Evolutionary conservation across 495 filamentous ascomycete genomes (phyloP), one percentile per base, ranked within the genome.

Genomic region (Articulospora tetracladia): DNA sequence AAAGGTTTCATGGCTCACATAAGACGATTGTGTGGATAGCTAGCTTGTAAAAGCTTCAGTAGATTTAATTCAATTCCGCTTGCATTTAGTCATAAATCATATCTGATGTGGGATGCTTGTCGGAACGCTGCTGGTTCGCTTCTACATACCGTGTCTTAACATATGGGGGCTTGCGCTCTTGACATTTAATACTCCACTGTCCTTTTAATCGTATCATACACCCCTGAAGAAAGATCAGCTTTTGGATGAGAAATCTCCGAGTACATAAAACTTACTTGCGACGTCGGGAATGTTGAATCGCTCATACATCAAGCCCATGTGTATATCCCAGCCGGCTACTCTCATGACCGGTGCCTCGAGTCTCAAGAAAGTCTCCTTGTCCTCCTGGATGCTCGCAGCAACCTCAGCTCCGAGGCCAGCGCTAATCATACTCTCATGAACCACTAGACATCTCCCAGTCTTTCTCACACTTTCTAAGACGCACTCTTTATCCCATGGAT

Each of bases 371-470:
- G 92, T 91, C 48, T 83, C 77, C n/a, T 76, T 65, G 49, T 84
- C 83, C 52, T 93, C 91, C 69, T 98, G 93, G 56, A 98, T 89
- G 10, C 91, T 93, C 0, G 92, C 91, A 0, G 95, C 91, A 3
- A 98, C 86, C 69, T 98, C 92, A 19, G 96, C 93, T 11, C 95
- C 94, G 23, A 98, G 82, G 13, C 94, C 95, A 15, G 91, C 93
- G 71, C 96, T 98, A 55, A 95, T 77, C 90, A 96, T 97, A 57
- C 91, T 88, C 73, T 98, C 94, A 71, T 98, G 94, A 10, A 98
- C 94, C 1, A 98, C 87, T 28, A 98, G 80, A 30, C 91, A 93
- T 53, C 93, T 74, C 0, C 94, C 93, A 10, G 94, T 98, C 75
- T 94, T 97, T 65, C 79, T 78, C 7, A 97, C 94, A 64, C 93